These are phyloP conservation scores for Euphorbia lathyris DNA, from an alignment of 345 rosid genomes.

Conservation along the genomic window DNA sequence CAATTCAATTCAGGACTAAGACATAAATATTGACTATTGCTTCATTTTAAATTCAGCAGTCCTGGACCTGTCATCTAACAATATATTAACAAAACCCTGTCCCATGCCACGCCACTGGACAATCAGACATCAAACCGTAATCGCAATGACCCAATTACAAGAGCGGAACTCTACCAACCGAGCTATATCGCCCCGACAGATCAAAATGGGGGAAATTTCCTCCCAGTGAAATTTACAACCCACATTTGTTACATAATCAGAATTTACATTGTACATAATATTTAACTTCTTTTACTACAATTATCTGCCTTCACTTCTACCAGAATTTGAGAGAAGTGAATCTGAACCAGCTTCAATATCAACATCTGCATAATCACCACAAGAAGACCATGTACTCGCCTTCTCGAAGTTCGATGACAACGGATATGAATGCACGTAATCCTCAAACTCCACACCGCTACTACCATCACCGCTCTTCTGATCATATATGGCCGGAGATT, in stretches of 20 bases:
- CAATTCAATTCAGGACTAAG: no score
- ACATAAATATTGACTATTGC: background rate
- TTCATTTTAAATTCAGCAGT: background rate
- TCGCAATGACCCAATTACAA: no score
- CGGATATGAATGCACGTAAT: constrained; percentile 48
- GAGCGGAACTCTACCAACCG: no score
- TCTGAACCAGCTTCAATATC: constrained; percentile 46
- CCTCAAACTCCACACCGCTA: constrained; percentile 32
- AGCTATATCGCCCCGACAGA: no score
- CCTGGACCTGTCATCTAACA: background rate
- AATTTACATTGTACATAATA: background rate
- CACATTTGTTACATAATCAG: no score
- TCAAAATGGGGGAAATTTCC: background rate
- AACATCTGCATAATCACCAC: constrained; percentile 31
- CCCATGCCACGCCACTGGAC: background rate
- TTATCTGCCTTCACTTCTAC: constrained; percentile 29
- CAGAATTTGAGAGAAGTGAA: constrained; percentile 26
- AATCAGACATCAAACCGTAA: no score
- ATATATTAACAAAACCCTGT: no score
- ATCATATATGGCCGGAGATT: constrained; percentile 45
- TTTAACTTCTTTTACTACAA: background rate
- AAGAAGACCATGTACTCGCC: constrained; percentile 33
- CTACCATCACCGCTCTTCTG: constrained; percentile 28
- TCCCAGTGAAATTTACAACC: background rate
- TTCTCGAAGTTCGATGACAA: constrained; percentile 39